These are phyloP conservation scores for Chaetothyriales sp. DNA, from an alignment of 2,329 filamentous ascomycete genomes.

Conservation along the genomic window DNA sequence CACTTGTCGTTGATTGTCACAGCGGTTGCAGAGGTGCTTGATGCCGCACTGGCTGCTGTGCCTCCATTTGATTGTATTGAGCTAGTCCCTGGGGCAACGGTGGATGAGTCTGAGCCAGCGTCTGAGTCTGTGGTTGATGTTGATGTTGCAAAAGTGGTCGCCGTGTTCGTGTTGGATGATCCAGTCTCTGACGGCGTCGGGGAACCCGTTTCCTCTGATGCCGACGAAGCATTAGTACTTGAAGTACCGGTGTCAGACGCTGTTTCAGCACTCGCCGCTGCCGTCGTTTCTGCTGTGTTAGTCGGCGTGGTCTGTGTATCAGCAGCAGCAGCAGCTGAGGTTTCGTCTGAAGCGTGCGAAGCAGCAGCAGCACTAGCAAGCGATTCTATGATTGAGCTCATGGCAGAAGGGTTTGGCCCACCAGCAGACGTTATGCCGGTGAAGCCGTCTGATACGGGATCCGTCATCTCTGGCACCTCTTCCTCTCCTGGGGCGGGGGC, in stretches of 20 bases:
- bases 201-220: background rate
- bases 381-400: background rate
- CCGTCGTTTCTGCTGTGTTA: conserved; percentile 3
- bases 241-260: conserved; percentile 1
- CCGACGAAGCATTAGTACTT: conserved; percentile 1
- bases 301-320: conserved; percentile 4
- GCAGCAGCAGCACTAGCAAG: background rate
- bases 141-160: background rate
- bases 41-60: conserved; percentile 9
- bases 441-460: background rate
- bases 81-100: background rate
- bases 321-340: background rate
- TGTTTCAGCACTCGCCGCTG: conserved; percentile 1
- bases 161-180: background rate
- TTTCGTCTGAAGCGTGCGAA: conserved; percentile 4
- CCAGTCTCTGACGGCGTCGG: background rate
- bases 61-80: background rate
- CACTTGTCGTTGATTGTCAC: conserved; percentile 11
- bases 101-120: conserved; percentile 2
- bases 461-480: background rate
- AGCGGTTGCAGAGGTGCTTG: conserved; percentile 7
- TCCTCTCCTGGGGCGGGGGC: no score
- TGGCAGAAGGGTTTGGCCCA: background rate
- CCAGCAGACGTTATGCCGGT: background rate
- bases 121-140: no score